Base-by-base conservation (phyloP, 306 rosid species). In the Rubus idaeus region DNA sequence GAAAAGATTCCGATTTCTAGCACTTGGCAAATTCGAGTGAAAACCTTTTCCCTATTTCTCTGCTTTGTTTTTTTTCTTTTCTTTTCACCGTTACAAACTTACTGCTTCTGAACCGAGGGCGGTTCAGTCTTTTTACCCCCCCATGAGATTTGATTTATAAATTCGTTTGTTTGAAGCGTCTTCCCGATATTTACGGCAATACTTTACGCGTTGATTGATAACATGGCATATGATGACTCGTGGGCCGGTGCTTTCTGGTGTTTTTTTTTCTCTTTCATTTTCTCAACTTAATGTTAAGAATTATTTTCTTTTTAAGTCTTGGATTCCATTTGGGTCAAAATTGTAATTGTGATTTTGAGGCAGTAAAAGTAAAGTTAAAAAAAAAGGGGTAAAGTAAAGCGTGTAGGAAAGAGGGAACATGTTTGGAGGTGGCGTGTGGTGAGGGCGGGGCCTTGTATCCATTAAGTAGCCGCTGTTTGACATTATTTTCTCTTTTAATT, bases 121-220 rank as follows among this genome's bases (percentile, higher is more conserved):
- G 53, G 30, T 46, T 35, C 0, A 63, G 84, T 81, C 53, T 17
- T 51, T 81, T 35, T 5, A 8, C 6, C 10, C 6, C 10, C 17
- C 35, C 35, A 30, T 30, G 76, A 68, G 20, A 40, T 75, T 68
- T 50, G 30, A 41, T 61, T 51, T 11, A 11, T 47, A 18, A 23
- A 51, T 35, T 80, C 14, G 14, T 21, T 62, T 18, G 47, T 26
- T 39, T 51, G 5, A 68, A 23, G 45, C 35, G 66, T 68, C 53
- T 47, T 26, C 47, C 85, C 86, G 79, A 67, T 81, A 85, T 65
- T 85, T 74, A 58, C 84, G 87, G 41, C 73, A 51, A 30, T 14
- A 41, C 64, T 64, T 75, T 80, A 60, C 77, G 56, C 65, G 72
- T 76, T 37, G 78, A 77, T 75, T 60, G 79, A 56, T 75, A 75